Percentiles rank a stretch among this genome's conserved stretches.
phyloP scores from a whole-genome alignment of 2,329 filamentous ascomycete species.

The Rosellinia necatrix region DNA sequence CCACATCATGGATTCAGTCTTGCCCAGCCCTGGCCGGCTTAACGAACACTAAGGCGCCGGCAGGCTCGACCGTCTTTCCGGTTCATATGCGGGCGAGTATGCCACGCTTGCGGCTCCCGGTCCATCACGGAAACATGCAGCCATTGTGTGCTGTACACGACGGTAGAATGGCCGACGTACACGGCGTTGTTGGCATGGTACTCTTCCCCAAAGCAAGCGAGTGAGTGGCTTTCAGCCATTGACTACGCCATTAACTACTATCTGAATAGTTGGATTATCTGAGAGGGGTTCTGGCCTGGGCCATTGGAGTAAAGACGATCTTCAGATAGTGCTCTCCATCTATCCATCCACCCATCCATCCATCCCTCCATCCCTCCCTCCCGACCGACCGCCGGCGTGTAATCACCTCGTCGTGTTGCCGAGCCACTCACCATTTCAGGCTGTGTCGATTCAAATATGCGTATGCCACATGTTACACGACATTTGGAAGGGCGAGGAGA shows the following conservation, averaged over 20 bases:
- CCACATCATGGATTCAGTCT: neutral
- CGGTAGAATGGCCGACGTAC: no score
- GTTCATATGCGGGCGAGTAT: neutral
- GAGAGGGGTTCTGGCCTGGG: conserved; percentile 13
- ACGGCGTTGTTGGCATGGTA: no score
- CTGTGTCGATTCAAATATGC: conserved; percentile 18
- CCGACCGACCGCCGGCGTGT: conserved; percentile 4
- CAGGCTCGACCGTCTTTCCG: no score
- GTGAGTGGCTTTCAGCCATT: neutral
- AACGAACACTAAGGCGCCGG: neutral
- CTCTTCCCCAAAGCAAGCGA: neutral
- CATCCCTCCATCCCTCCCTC: no score
- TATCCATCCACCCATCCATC: no score
- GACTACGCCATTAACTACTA: neutral
- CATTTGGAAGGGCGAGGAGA: conserved; percentile 11
- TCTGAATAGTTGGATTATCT: no score
- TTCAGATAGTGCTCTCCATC: conserved; percentile 13
- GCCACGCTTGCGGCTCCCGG: conserved; percentile 5
- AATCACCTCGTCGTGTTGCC: conserved; percentile 3
- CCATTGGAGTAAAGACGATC: conserved; percentile 20
- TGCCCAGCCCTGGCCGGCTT: neutral
- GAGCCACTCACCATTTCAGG: conserved; percentile 21
- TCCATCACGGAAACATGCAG: neutral
- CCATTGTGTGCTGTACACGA: no score
- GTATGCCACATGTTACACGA: conserved; percentile 19